Evolutionary conservation across 306 rosid species (phyloP).

Genomic region (Elaeagnus macrophylla): DNA sequence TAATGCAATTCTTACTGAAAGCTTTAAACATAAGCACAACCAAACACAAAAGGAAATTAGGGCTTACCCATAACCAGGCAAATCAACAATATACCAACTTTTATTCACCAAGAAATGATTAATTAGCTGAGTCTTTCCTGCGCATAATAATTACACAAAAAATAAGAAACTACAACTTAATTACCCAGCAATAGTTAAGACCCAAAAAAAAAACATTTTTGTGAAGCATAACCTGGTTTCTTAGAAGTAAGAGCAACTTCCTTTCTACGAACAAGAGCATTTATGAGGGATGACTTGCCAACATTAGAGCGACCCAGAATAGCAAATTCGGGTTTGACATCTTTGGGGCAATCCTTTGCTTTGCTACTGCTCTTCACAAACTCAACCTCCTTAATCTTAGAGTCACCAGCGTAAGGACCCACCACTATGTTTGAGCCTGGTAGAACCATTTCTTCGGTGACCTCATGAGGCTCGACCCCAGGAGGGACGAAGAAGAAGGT

Average conservation of each 20-base stretch:
- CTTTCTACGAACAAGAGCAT: constrained; percentile 73
- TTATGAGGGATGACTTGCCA: constrained; percentile 88
- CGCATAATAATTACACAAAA: constrained; percentile 4
- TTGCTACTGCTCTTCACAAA: constrained; percentile 72
- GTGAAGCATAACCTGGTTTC: constrained; percentile 59
- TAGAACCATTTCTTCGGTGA: constrained; percentile 54
- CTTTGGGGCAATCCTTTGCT: constrained; percentile 72
- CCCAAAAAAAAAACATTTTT: not conserved
- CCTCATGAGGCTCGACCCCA: constrained; percentile 49
- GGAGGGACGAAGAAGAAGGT: constrained; percentile 63
- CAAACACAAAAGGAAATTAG: not conserved
- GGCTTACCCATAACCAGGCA: constrained; percentile 90
- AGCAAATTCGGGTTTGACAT: constrained; percentile 72
- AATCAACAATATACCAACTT: constrained; percentile 87
- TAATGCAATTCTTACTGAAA: no score
- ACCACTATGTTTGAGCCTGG: constrained; percentile 71
- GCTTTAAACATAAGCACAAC: no score
- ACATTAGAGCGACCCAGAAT: constrained; percentile 89
- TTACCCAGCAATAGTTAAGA: not conserved
- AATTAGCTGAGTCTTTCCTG: constrained; percentile 92
- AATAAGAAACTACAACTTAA: constrained; percentile 4
- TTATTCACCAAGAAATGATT: constrained; percentile 91
- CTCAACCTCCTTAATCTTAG: constrained; percentile 65
- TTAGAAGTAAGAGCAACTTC: constrained; percentile 90
- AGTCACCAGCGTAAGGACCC: constrained; percentile 85